Conservation (phyloP, 805 yeast genomes). For the Naumovozyma baii region DNA sequence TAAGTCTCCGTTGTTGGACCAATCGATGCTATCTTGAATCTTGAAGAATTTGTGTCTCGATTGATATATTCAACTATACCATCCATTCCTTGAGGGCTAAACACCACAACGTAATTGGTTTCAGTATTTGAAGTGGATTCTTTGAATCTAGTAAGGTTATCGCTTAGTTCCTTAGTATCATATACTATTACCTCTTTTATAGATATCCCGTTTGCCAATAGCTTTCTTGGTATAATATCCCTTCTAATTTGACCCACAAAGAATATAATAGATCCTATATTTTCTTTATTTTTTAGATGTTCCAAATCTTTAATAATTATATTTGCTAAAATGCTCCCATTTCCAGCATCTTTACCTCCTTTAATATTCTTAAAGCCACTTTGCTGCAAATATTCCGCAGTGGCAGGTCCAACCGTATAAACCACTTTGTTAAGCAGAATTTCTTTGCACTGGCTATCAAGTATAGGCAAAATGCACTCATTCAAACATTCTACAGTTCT, state of each 20-base stretch:
- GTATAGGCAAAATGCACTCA: slow-evolving; percentile 30
- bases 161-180: slow-evolving; percentile 45
- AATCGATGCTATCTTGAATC: slow-evolving; percentile 57
- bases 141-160: slow-evolving; percentile 36
- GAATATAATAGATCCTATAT: slow-evolving; percentile 41
- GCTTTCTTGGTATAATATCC: slow-evolving; percentile 64
- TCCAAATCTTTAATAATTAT: slow-evolving; percentile 38
- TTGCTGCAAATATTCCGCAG: slow-evolving; percentile 45
- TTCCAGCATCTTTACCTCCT: slow-evolving; percentile 75
- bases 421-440: slow-evolving; percentile 42
- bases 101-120: slow-evolving; percentile 65
- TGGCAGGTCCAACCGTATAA: slow-evolving; percentile 90
- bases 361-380: slow-evolving; percentile 59
- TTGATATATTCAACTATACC: slow-evolving; percentile 44
- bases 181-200: slow-evolving; percentile 55
- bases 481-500: slow-evolving; percentile 78
- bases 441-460: slow-evolving; percentile 10
- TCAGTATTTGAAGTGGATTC: slow-evolving; percentile 7
- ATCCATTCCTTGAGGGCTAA: slow-evolving; percentile 84
- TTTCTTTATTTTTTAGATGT: slow-evolving; percentile 4
- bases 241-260: slow-evolving; percentile 81
- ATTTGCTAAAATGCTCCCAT: slow-evolving; percentile 63
- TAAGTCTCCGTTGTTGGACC: slow-evolving; percentile 85
- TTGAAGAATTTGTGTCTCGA: slow-evolving; percentile 16
- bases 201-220: slow-evolving; percentile 24